Evolutionary conservation across 768 basidiomycete genomes (phyloP).

Genomic region (Boletus fagicola): DNA sequence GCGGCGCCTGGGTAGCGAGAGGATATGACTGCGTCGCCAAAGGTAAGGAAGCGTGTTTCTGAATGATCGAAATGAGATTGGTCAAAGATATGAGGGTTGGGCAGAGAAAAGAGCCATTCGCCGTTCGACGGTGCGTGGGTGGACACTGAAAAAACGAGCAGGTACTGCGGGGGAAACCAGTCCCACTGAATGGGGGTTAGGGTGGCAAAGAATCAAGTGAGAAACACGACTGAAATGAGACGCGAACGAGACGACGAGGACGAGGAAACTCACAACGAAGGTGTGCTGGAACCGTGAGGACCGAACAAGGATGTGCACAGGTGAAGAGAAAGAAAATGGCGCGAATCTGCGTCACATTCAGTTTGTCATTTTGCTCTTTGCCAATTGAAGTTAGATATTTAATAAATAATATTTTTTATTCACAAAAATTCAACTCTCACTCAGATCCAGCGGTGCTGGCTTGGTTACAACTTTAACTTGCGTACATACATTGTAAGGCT

Average conservation of each 20-base stretch:
- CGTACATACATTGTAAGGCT: no score
- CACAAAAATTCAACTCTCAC: background rate
- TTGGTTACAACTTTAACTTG: no score
- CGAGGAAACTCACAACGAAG: conserved; percentile 7
- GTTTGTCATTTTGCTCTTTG: background rate
- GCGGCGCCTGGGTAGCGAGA: conserved; percentile 1
- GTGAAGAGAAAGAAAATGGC: background rate
- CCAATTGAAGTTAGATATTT: conserved; percentile 10
- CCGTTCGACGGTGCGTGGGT: conserved; percentile 9
- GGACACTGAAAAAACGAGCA: conserved; percentile 2
- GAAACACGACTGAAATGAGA: background rate
- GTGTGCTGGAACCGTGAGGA: conserved; percentile 10
- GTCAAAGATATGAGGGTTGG: conserved; percentile 10
- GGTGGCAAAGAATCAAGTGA: background rate
- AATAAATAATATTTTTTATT: background rate
- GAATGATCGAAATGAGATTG: conserved; percentile 14
- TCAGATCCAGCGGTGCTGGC: no score
- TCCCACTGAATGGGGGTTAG: conserved; percentile 10
- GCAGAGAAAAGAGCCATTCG: conserved; percentile 24
- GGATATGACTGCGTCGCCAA: conserved; percentile 1
- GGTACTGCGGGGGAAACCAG: conserved; percentile 16
- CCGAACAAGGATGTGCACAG: conserved; percentile 4
- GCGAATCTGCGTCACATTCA: background rate
- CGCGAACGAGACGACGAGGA: background rate
- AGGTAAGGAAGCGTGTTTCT: conserved; percentile 6